Conservation (phyloP, 2,329 filamentous ascomycete species). For the Ceratocystis eucalypticola region DNA sequence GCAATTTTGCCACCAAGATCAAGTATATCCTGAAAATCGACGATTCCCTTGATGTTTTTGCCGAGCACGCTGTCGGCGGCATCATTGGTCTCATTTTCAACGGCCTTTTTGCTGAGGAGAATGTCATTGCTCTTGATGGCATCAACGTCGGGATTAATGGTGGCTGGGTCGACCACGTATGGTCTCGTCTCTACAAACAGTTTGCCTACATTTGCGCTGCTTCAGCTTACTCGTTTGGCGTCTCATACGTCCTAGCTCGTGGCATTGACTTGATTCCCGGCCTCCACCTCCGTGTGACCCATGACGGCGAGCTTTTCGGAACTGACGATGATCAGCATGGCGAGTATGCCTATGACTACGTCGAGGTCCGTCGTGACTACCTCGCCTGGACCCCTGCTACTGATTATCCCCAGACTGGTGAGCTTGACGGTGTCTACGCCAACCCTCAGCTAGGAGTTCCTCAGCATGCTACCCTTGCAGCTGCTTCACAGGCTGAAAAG, state of each 20-base stretch:
- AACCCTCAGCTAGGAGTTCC: constrained; percentile 58
- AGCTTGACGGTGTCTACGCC: constrained; percentile 32
- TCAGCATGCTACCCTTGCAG: constrained; percentile 41
- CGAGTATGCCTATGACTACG: constrained; percentile 83
- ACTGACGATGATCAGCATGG: constrained; percentile 87
- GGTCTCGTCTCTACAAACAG: constrained; percentile 62
- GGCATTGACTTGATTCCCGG: constrained; percentile 62
- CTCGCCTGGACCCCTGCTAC: constrained; percentile 62
- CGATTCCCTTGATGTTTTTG: constrained; percentile 59
- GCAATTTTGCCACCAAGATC: constrained; percentile 56
- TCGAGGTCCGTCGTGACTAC: constrained; percentile 78
- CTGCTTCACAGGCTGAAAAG: constrained; percentile 22
- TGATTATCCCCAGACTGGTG: constrained; percentile 36
- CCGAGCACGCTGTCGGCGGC: constrained; percentile 56
- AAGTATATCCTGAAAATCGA: constrained; percentile 52
- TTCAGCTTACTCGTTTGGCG: constrained; percentile 55
- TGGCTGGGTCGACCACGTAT: constrained; percentile 66
- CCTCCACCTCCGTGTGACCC: constrained; percentile 63
- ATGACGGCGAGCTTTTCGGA: constrained; percentile 71
- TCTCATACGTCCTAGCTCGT: constrained; percentile 62
- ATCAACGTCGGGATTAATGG: constrained; percentile 56
- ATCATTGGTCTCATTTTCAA: constrained; percentile 61
- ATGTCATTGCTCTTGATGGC: constrained; percentile 61
- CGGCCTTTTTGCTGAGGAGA: constrained; percentile 54
- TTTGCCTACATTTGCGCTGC: constrained; percentile 59